Conservation (phyloP, 768 basidiomycete genomes). For the Trametes sanguinea region DNA sequence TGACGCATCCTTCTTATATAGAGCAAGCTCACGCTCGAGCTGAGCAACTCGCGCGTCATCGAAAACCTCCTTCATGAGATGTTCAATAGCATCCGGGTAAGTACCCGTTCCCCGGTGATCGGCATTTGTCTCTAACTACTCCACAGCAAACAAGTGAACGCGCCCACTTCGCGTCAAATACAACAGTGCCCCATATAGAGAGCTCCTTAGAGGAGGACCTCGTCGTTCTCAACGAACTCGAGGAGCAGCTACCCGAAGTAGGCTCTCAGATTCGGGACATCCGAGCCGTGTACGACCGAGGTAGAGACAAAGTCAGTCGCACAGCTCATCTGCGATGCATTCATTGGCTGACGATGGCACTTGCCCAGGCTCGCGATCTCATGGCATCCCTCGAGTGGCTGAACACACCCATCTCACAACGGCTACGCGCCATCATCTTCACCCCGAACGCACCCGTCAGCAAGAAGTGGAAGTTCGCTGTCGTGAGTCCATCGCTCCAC, state of each 20-base stretch:
- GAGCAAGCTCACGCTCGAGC: constrained; percentile 66
- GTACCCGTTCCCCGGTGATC: constrained; percentile 21
- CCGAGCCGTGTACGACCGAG: constrained; percentile 68
- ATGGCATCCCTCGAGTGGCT: constrained; percentile 71
- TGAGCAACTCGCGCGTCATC: constrained; percentile 75
- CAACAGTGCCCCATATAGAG: constrained; percentile 64
- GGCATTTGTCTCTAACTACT: not conserved
- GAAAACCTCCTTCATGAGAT: constrained; percentile 70
- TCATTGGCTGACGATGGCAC: too few species aligned
- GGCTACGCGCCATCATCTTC: constrained; percentile 75
- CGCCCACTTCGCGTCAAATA: constrained; percentile 56
- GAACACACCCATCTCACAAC: constrained; percentile 76
- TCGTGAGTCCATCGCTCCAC: constrained; percentile 42
- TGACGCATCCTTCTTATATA: constrained; percentile 29
- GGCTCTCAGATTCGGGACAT: constrained; percentile 64
- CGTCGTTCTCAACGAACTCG: constrained; percentile 56
- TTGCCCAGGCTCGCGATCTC: constrained; percentile 59
- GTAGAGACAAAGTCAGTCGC: constrained; percentile 60
- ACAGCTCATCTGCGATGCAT: not conserved
- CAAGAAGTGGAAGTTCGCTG: constrained; percentile 63
- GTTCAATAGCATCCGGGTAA: constrained; percentile 59
- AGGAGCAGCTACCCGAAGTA: constrained; percentile 59
- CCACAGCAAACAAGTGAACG: constrained; percentile 58
- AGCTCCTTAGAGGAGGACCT: constrained; percentile 62
- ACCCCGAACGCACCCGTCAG: constrained; percentile 73